Evolutionary conservation across 2,329 filamentous ascomycete genomes (phyloP).

Genomic region (Aschersonia sp.): DNA sequence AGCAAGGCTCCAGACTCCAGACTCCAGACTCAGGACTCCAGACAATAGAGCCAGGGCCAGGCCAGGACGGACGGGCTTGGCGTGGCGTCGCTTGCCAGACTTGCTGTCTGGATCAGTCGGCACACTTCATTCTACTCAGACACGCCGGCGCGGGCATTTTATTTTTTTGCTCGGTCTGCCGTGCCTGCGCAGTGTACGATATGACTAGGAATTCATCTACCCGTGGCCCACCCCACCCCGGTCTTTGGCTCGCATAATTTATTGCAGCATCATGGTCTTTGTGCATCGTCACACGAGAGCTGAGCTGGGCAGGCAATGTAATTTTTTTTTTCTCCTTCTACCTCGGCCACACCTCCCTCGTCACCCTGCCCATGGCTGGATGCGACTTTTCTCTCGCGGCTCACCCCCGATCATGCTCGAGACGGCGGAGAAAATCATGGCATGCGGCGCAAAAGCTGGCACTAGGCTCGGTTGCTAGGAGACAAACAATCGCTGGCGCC

Average conservation of each 20-base stretch:
- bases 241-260: background rate
- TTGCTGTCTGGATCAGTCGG: background rate
- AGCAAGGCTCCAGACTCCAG: no score
- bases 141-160: background rate
- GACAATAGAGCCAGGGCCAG: background rate
- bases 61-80: background rate
- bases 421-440: no score
- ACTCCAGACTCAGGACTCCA: no score
- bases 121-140: background rate
- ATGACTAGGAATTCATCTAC: background rate
- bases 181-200: background rate
- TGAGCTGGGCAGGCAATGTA: background rate
- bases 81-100: no score
- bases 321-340: no score
- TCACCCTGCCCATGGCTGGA: no score
- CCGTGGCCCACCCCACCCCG: background rate
- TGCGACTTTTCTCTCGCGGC: no score
- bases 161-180: background rate
- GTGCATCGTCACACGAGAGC: background rate
- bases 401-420: no score
- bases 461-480: no score
- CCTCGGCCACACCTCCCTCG: no score
- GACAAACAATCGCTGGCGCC: no score
- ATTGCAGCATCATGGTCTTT: background rate
- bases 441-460: no score